Evolutionary conservation across 345 rosid species (phyloP).

Genomic region (Carallia pectinifolia): DNA sequence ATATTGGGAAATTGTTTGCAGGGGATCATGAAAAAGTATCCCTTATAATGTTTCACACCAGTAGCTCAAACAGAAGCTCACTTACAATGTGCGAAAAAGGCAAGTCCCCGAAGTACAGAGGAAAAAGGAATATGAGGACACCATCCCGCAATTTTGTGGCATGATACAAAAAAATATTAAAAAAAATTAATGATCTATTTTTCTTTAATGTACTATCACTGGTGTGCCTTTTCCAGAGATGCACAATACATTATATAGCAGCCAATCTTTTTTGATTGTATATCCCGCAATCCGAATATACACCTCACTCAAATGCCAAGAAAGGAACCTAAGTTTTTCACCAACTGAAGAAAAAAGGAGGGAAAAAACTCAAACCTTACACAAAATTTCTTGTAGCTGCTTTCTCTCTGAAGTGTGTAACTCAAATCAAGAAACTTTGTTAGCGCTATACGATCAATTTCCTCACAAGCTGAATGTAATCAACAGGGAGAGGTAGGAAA

Average conservation of each 20-base stretch:
- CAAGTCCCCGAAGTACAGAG: conserved; percentile 28
- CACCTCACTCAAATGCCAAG: conserved; percentile 57
- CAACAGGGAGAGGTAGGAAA: conserved; percentile 31
- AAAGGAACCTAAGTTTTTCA: conserved; percentile 40
- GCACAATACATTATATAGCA: conserved; percentile 35
- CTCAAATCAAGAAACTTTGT: conserved; percentile 40
- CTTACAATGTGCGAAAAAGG: conserved; percentile 44
- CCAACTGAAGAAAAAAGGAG: conserved; percentile 13
- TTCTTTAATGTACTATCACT: conserved; percentile 25
- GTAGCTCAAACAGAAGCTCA: conserved; percentile 40
- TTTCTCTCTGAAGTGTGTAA: conserved; percentile 39
- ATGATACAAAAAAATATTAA: conserved; percentile 23
- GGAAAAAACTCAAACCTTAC: conserved; percentile 44
- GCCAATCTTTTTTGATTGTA: conserved; percentile 46
- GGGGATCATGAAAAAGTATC: conserved; percentile 28
- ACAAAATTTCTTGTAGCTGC: conserved; percentile 43
- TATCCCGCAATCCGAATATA: conserved; percentile 56
- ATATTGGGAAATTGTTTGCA: conserved; percentile 37
- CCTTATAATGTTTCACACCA: conserved; percentile 43
- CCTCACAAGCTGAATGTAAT: conserved; percentile 34
- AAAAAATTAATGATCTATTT: conserved; percentile 19
- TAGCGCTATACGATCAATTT: conserved; percentile 39
- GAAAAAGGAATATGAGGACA: conserved; percentile 28
- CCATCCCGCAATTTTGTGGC: conserved; percentile 34
- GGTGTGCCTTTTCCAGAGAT: conserved; percentile 31